Conservation (phyloP, 129 eudicot genomes). For the Ambrosia artemisiifolia region DNA sequence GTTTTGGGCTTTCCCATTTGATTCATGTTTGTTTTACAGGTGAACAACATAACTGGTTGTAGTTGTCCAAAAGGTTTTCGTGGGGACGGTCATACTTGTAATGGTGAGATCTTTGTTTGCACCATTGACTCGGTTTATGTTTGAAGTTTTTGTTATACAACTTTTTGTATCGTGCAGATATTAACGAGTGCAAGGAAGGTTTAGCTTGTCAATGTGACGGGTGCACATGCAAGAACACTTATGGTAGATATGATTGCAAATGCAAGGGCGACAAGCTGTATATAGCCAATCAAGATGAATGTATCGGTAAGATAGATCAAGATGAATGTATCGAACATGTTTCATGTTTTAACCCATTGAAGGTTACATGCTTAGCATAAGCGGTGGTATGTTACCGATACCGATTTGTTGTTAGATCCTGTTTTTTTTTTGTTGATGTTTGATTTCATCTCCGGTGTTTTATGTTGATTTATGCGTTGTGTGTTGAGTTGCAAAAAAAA, state of each 20-base stretch:
- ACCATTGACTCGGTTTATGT: not conserved
- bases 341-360: too few species aligned
- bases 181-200: conserved; percentile 72
- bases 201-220: conserved; percentile 71
- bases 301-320: conserved; percentile 60
- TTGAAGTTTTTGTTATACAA: not conserved
- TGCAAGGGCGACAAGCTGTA: conserved; percentile 70
- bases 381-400: too few species aligned
- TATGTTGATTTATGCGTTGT: too few species aligned
- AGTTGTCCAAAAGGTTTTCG: conserved; percentile 76
- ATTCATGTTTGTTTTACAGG: conserved; percentile 37
- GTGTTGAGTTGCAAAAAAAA: too few species aligned
- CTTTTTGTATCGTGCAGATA: conserved; percentile 31
- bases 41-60: conserved; percentile 63
- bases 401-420: too few species aligned
- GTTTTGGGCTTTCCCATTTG: not conserved
- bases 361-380: too few species aligned
- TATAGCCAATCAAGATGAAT: conserved; percentile 79
- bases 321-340: too few species aligned
- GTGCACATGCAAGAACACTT: conserved; percentile 73
- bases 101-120: conserved; percentile 40
- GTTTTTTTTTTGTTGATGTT: too few species aligned
- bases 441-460: too few species aligned
- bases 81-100: conserved; percentile 80
- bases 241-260: conserved; percentile 87